Evolutionary conservation across 2,329 filamentous ascomycete genomes (phyloP).

Genomic region (Rutstroemia sp.): DNA sequence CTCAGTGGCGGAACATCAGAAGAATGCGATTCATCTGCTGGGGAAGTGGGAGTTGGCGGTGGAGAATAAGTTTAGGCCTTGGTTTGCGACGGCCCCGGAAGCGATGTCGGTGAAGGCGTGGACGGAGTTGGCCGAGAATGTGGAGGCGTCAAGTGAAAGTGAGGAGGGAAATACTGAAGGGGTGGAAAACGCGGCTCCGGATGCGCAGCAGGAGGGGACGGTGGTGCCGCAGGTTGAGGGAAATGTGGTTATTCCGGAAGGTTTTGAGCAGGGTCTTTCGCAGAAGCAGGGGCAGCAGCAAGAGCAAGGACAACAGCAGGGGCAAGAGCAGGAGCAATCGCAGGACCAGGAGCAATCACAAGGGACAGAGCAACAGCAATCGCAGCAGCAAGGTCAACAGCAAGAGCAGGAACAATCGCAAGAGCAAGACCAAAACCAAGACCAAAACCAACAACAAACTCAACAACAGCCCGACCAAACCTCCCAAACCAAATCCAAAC

Average conservation of each 20-base stretch:
- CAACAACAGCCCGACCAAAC: too few relatives aligned
- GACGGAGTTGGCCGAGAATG: neutral
- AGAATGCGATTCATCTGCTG: slow-evolving; percentile 46
- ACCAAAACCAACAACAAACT: neutral
- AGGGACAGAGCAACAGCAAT: too few relatives aligned
- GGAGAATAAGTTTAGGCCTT: slow-evolving; percentile 35
- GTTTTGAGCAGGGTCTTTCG: neutral
- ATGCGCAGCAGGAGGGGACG: neutral
- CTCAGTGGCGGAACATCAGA: slow-evolving; percentile 43
- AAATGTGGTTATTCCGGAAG: neutral
- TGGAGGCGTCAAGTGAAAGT: neutral
- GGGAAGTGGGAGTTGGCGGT: slow-evolving; percentile 42
- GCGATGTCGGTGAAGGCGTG: neutral
- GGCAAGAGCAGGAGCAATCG: neutral
- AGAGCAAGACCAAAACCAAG: too few relatives aligned
- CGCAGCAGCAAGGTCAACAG: too few relatives aligned
- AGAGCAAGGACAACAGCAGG: neutral
- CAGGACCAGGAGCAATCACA: too few relatives aligned
- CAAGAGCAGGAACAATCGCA: too few relatives aligned
- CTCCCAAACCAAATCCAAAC: too few relatives aligned
- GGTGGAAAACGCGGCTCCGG: neutral
- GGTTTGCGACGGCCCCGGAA: slow-evolving; percentile 29
- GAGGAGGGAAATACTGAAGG: neutral
- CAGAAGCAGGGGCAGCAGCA: neutral
- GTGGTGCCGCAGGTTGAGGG: neutral